Conservation (phyloP, 2,329 filamentous ascomycete genomes). For the Aspergillus amoenus region DNA sequence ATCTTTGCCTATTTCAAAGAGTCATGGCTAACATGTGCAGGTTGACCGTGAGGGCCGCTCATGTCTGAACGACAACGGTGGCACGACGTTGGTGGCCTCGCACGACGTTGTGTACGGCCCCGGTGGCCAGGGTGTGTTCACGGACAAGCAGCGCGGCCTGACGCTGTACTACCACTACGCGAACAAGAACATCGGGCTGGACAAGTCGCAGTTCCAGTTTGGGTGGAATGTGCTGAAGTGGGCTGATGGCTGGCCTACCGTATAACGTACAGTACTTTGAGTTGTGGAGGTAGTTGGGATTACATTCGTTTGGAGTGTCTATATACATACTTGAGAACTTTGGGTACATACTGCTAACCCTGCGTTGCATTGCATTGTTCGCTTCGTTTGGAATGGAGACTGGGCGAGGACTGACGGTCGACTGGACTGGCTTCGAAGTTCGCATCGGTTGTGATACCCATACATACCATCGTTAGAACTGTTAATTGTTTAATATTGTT, state of each 20-base stretch:
- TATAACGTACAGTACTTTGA: background rate
- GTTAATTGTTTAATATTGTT: too few relatives aligned
- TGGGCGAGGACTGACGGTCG: too few relatives aligned
- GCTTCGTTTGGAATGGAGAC: too few relatives aligned
- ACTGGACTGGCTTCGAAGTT: too few relatives aligned
- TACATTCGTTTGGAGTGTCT: background rate
- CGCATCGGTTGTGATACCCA: too few relatives aligned
- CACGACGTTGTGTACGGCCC: constrained; percentile 64
- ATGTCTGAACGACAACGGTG: constrained; percentile 56
- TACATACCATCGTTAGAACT: too few relatives aligned
- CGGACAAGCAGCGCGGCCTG: constrained; percentile 44
- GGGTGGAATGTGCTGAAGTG: constrained; percentile 50
- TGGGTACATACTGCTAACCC: background rate
- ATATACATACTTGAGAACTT: background rate
- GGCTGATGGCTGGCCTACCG: constrained; percentile 45
- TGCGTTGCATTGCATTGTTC: background rate
- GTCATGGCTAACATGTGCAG: constrained; percentile 10
- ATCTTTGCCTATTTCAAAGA: background rate
- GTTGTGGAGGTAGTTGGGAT: too few relatives aligned
- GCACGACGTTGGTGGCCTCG: constrained; percentile 60
- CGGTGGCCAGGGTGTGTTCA: constrained; percentile 55
- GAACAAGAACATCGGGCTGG: constrained; percentile 52
- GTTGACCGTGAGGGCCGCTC: constrained; percentile 54
- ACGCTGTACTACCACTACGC: constrained; percentile 66
- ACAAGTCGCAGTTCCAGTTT: constrained; percentile 46